Evolutionary conservation across 2,329 filamentous ascomycete species (phyloP).

Genomic region (Penicillium hesseltinei): DNA sequence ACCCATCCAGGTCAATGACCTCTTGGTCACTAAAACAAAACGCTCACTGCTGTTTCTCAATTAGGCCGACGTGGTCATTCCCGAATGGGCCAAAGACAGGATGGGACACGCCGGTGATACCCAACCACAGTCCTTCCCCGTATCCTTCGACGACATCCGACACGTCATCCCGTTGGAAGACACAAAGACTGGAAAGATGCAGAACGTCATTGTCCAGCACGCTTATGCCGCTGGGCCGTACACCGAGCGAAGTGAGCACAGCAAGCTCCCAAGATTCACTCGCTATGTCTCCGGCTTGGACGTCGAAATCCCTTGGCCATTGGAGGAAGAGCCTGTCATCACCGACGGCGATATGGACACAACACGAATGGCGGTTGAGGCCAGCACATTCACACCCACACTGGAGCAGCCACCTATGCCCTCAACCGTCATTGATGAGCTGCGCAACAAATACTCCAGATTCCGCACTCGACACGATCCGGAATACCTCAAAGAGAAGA

Average conservation of each 20-base stretch:
- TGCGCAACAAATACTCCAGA: constrained; percentile 76
- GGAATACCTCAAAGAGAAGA: constrained; percentile 66
- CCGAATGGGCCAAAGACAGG: constrained; percentile 38
- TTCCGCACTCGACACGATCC: constrained; percentile 79
- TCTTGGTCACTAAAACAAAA: neutral
- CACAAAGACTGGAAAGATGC: constrained; percentile 59
- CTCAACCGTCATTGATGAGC: constrained; percentile 72
- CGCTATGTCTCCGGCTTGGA: constrained; percentile 68
- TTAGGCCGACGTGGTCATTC: constrained; percentile 45
- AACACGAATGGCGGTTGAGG: constrained; percentile 70
- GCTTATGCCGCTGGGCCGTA: constrained; percentile 56
- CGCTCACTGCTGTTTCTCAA: constrained; percentile 8
- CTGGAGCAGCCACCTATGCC: constrained; percentile 78
- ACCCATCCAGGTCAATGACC: neutral
- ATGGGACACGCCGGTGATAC: constrained; percentile 42
- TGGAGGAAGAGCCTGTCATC: constrained; percentile 49
- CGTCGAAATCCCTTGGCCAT: constrained; percentile 74
- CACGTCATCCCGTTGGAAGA: constrained; percentile 76
- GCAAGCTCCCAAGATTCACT: constrained; percentile 41
- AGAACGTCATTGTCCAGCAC: constrained; percentile 76
- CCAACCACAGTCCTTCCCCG: constrained; percentile 52
- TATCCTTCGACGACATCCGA: constrained; percentile 71
- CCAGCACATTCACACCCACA: constrained; percentile 73
- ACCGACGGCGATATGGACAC: constrained; percentile 68
- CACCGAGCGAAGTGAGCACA: constrained; percentile 51